phyloP scores from a whole-genome alignment of 2,329 filamentous ascomycete species.

The Xylaria hypoxylon region DNA sequence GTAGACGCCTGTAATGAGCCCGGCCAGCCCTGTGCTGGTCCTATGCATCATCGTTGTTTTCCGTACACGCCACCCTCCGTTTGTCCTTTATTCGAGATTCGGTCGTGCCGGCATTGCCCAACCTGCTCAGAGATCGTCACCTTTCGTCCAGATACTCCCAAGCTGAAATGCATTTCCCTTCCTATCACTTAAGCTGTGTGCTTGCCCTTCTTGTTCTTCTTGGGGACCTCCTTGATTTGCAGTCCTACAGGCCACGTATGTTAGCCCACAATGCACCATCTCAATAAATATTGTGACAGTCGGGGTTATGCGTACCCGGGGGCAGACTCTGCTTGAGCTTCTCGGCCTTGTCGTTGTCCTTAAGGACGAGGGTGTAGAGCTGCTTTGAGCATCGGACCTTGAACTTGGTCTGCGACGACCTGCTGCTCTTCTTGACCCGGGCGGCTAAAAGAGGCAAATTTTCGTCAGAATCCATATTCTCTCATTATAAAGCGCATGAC shows the following conservation, averaged over 20 bases:
- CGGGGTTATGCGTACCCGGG: conserved; percentile 77
- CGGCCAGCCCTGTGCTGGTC: conserved; percentile 50
- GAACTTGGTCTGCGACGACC: conserved; percentile 97
- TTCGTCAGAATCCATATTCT: conserved; percentile 48
- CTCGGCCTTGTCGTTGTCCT: conserved; percentile 99
- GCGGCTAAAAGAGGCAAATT: conserved; percentile 68
- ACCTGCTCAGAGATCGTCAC: conserved; percentile 31
- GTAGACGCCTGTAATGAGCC: conserved; percentile 65
- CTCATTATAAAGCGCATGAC: conserved; percentile 23
- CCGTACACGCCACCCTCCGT: conserved; percentile 39
- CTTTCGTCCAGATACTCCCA: conserved; percentile 34
- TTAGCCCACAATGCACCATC: conserved; percentile 35
- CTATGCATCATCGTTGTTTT: conserved; percentile 44
- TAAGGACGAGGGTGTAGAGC: conserved; percentile 98
- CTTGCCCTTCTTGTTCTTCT: conserved; percentile 65
- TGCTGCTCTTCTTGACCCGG: conserved; percentile 96
- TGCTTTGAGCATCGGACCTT: conserved; percentile 98
- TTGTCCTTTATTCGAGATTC: conserved; percentile 36
- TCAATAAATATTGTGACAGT: not conserved
- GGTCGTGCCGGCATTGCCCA: conserved; percentile 39
- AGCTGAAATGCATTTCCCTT: conserved; percentile 18
- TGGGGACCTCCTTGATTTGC: conserved; percentile 65
- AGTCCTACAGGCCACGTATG: conserved; percentile 55
- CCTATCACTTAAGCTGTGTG: conserved; percentile 52
- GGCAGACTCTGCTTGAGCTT: conserved; percentile 99